Base-by-base conservation (phyloP, 495 filamentous ascomycete genomes). In the Tetracladium setigerum region DNA sequence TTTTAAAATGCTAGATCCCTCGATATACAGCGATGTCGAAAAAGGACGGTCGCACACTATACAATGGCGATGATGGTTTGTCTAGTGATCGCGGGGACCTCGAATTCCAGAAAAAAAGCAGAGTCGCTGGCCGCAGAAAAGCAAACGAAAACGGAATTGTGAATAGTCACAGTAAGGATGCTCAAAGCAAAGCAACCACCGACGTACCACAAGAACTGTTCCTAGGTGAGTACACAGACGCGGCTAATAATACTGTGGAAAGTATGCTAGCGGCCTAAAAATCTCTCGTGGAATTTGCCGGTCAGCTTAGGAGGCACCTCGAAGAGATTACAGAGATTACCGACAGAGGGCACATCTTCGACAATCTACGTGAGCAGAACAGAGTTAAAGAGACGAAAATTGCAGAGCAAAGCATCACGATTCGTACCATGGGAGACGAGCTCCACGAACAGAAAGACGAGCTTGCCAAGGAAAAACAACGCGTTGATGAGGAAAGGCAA, bases 321-420 rank as follows among this genome's bases (percentile, higher is more conserved):
- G 34, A 50, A 27, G 4, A 50, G 31, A 40, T 50, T 16, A 16
- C 13, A 18, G 27, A 50, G 27, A 44, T 39, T n/a, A n/a, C 48
- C 48, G 39, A 24, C 30, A 50, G 35, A 24, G 30, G 40, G n/a
- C n/a, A n/a, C n/a, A n/a, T n/a, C n/a, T 19, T 7, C 32, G 15
- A 12, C 30, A 13, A 15, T 0, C 24, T 53, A 35, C n/a, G 49
- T 34, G 9, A 54, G 32, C 31, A 48, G 38, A 40, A 40, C 31
- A 40, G 10, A 44, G 22, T 31, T 5, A 49, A 54, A 22, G 45
- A 54, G 24, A 18, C 36, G 44, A 39, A 42, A 15, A 53, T 53
- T 24, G 38, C 36, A 17, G 43, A 53, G 11, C 38, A 44, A 18
- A 13, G 27, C 3, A 38, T 4, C 27, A 42, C 50, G 12, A 47